Base-by-base conservation (phyloP, 768 basidiomycete species). In the Vishniacozyma victoriae region DNA sequence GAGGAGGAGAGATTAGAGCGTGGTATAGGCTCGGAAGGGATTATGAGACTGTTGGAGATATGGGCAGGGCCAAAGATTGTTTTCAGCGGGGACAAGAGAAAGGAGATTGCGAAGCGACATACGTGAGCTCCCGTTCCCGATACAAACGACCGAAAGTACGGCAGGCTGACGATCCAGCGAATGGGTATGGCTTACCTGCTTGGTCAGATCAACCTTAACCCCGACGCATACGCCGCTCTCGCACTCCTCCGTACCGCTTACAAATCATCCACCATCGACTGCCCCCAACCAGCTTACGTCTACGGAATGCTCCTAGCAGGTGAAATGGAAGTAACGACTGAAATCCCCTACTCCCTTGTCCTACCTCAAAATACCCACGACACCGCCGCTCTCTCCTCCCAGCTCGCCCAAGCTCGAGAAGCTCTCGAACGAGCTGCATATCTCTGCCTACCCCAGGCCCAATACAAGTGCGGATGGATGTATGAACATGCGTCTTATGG, bases 1-100 rank as follows among this genome's bases (percentile, higher is more conserved):
- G 86, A 20, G 80, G 78, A 0, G 91, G 92, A 0, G 85, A 82
- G 55, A 74, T 77, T 3, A 74, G 79, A n/a, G 87, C 87, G 0
- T 96, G 93, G 92, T 95, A 91, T 74, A 78, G 84, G 20, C 78
- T 96, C 0, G 93, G 88, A 0, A 75, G 89, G 15, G 92, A 93
- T 52, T 95, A 96, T 64, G 92, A 96, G 73, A 82, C 80, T 37
- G 89, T 74, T 37, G 82, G 82, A 19, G 89, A 97, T 67, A 42
- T 78, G 1, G 56, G 71, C 0, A 80, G 84, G 35, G 91, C 92
- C 1, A 81, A 75, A 53, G 87, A 88, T 22, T 92, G 89, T 67
- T 95, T 90, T 62, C 85, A 88, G 57, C 79, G 85, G 5, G 92
- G 92, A 1, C 78, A 82, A 38, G 81, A 82, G 59, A 74, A 78